Base-by-base conservation (phyloP, 345 rosid genomes). In the Gossypium longicalyx region DNA sequence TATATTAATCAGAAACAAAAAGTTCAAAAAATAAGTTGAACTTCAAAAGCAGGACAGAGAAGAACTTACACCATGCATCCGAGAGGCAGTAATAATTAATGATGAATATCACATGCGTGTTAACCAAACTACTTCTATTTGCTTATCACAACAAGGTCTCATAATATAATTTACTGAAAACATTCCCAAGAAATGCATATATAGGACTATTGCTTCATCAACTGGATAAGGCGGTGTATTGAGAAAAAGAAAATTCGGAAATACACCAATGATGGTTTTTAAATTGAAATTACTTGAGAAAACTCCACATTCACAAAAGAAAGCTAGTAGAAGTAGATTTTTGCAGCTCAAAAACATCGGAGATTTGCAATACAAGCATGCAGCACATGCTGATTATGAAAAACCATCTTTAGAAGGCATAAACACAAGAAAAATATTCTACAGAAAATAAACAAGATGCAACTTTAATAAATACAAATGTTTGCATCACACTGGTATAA, bases 281-380 rank as follows among this genome's bases (percentile, higher is more conserved):
- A 66, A 66, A 44, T 43, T 65, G 11, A 64, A 43, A 51, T 41
- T 63, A 10, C 68, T 41, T 41, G 51, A 64, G 69, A 41, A 38
- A 64, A 64, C 12, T 41, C 9, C 4, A 4, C 17, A 25, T 25
- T 27, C 64, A 43, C 16, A 19, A 65, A 41, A 64, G 68, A 47
- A 38, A 41, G 41, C 74, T 34, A 75, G 49, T 13, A 70, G 41
- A 75, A 41, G 52, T 72, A 43, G 16, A n/a, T 19, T 56, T 53
- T 54, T 59, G 78, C 54, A 20, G 71, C 71, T 23, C 56, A 45
- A 48, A 62, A 67, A 5, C 20, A 48, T 22, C 0, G 0, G 3
- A 1, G 2, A 49, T 17, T 43, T 20, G 29, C 43, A 54, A 68
- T 48, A 49, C 25, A 67, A 67, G 53, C 12, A 67, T 43, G 41